phyloP scores from a whole-genome alignment of 108 stramenopile species.

The Epipyxis sp. region DNA sequence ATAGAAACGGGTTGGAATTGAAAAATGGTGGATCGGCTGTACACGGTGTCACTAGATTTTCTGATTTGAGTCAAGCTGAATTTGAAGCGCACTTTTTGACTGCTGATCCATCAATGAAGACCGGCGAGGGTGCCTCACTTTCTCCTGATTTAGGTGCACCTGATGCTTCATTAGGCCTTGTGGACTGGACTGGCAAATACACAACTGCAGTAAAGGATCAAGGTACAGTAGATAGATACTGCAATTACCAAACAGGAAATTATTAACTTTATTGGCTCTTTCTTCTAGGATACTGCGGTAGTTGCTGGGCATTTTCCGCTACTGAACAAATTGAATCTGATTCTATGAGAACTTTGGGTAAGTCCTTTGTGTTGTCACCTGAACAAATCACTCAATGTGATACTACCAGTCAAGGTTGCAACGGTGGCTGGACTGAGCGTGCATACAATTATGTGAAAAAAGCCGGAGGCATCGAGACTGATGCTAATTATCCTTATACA shows the following conservation, averaged over 20 bases:
- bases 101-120: neutral
- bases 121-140: neutral
- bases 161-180: neutral
- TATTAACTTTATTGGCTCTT: too few relatives aligned
- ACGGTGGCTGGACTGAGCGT: conserved; percentile 34
- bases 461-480: conserved; percentile 23
- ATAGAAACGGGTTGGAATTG: neutral
- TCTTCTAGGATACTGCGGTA: conserved; percentile 31
- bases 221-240: too few relatives aligned
- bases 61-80: conserved; percentile 28
- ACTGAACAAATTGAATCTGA: conserved; percentile 34
- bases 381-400: conserved; percentile 29
- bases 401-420: conserved; percentile 14
- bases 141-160: neutral
- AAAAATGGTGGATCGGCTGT: conserved; percentile 4
- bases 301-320: conserved; percentile 33
- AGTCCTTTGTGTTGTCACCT: conserved; percentile 6
- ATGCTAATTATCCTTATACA: conserved; percentile 31
- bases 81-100: conserved; percentile 18
- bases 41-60: conserved; percentile 30
- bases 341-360: conserved; percentile 19
- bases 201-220: conserved; percentile 32
- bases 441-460: conserved; percentile 30
- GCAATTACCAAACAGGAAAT: too few relatives aligned
- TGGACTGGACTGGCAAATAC: conserved; percentile 32